Conservation (phyloP, 371 early-diverging fungal genomes). For the Rhizopus microsporus region DNA sequence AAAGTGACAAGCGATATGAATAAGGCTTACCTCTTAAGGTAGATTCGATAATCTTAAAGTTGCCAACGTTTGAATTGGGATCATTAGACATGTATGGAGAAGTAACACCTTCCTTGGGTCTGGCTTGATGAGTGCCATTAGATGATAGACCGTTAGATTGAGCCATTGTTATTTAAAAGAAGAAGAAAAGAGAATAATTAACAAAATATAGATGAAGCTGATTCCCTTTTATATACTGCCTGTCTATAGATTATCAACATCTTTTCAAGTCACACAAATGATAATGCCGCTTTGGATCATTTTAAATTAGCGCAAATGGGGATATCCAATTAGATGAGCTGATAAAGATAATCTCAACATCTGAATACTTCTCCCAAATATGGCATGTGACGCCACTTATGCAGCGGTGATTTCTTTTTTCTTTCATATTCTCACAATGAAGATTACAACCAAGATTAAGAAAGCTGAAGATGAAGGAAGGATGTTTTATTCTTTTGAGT, state of each 20-base stretch:
- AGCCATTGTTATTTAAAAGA: constrained; percentile 8
- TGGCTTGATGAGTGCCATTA: constrained; percentile 3
- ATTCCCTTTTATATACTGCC: neutral
- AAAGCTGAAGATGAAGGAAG: constrained; percentile 71
- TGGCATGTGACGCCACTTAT: neutral
- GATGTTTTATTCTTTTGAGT: constrained; percentile 90
- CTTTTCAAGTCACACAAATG: constrained; percentile 7
- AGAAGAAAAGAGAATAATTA: neutral
- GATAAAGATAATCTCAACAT: constrained; percentile 7
- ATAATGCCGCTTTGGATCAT: neutral
- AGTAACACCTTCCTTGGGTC: constrained; percentile 35
- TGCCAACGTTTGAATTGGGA: constrained; percentile 81
- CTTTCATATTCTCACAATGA: constrained; percentile 47
- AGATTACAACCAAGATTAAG: constrained; percentile 75
- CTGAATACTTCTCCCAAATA: constrained; percentile 2
- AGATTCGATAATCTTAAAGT: constrained; percentile 95
- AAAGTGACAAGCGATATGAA: neutral
- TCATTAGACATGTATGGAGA: constrained; percentile 71
- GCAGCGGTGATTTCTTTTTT: neutral
- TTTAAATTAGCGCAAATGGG: neutral
- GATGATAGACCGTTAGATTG: constrained; percentile 20
- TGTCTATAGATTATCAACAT: constrained; percentile 3
- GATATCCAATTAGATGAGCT: constrained; percentile 4
- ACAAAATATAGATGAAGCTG: neutral
- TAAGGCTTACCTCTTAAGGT: constrained; percentile 78